Percentiles rank a stretch among this genome's conserved stretches.
Conservation (phyloP, 352 stramenopile genomes). For the Globisporangium nagaii region DNA sequence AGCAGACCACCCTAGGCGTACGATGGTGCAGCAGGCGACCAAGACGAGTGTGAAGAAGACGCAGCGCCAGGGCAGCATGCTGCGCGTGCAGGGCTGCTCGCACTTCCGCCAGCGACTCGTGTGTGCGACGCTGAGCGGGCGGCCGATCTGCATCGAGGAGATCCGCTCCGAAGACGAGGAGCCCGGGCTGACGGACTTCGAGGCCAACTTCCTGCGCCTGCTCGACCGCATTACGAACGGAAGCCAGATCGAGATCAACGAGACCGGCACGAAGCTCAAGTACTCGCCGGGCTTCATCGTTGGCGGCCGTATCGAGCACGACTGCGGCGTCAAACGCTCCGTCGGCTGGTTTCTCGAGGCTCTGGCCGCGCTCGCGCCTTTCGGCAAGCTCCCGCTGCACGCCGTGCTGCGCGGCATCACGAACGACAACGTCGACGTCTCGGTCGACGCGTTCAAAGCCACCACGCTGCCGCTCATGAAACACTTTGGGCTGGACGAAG, state of each 20-base stretch:
- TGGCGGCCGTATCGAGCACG: conserved; percentile 93
- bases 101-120: conserved; percentile 95
- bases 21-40: conserved; percentile 13
- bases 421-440: conserved; percentile 90
- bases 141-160: conserved; percentile 92
- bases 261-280: conserved; percentile 96
- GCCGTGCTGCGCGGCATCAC: conserved; percentile 95
- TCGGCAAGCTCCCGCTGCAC: conserved; percentile 95
- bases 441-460: conserved; percentile 92
- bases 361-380: conserved; percentile 94
- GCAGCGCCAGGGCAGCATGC: conserved; percentile 34
- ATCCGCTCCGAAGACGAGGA: conserved; percentile 94
- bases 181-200: conserved; percentile 93
- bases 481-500: conserved; percentile 95
- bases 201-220: conserved; percentile 96
- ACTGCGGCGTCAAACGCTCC: conserved; percentile 87
- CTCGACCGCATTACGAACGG: conserved; percentile 97
- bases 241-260: conserved; percentile 98
- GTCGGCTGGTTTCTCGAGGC: conserved; percentile 99
- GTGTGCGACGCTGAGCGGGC: conserved; percentile 88
- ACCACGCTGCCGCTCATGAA: conserved; percentile 94
- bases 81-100: conserved; percentile 73
- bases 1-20: no score
- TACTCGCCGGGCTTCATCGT: conserved; percentile 96
- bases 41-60: conserved; percentile 22